These are phyloP conservation scores for Arthrobotrys iridis DNA, from an alignment of 2,329 filamentous ascomycete species.

Conservation along the genomic window DNA sequence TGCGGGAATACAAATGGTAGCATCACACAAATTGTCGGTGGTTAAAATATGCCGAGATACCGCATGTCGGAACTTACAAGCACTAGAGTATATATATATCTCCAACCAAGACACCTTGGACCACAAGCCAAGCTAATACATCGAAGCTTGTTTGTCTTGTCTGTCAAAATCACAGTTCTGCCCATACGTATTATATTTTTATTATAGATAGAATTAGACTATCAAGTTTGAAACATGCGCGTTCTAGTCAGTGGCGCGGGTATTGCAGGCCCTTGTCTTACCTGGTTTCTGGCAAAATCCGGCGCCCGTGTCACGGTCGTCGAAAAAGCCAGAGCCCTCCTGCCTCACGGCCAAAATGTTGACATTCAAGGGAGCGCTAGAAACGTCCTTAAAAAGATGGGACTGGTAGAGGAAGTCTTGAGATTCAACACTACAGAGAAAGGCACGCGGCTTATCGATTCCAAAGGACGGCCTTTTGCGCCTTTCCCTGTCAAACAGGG, in stretches of 20 bases:
- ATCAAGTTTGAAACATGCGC: constrained; percentile 56
- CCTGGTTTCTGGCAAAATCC: constrained; percentile 65
- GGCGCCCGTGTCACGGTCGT: constrained; percentile 62
- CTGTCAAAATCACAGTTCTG: no score
- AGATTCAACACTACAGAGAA: constrained; percentile 64
- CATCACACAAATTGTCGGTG: no score
- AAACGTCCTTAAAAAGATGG: constrained; percentile 67
- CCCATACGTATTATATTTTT: neutral
- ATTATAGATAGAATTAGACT: no score
- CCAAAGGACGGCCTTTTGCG: constrained; percentile 61
- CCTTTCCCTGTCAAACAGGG: constrained; percentile 62
- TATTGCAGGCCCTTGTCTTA: constrained; percentile 64
- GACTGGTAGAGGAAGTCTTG: constrained; percentile 64
- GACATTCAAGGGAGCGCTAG: constrained; percentile 68
- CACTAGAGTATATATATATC: neutral
- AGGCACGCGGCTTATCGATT: constrained; percentile 64
- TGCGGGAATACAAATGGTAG: neutral
- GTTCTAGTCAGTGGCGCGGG: constrained; percentile 62
- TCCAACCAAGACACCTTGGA: neutral
- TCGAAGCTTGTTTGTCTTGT: neutral
- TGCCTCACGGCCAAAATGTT: constrained; percentile 66
- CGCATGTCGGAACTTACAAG: neutral
- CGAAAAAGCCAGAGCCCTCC: constrained; percentile 63
- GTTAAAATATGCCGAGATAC: neutral
- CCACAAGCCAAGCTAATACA: neutral